Conservation (phyloP, 176 grass and related monocot genomes). For the Canna indica region DNA sequence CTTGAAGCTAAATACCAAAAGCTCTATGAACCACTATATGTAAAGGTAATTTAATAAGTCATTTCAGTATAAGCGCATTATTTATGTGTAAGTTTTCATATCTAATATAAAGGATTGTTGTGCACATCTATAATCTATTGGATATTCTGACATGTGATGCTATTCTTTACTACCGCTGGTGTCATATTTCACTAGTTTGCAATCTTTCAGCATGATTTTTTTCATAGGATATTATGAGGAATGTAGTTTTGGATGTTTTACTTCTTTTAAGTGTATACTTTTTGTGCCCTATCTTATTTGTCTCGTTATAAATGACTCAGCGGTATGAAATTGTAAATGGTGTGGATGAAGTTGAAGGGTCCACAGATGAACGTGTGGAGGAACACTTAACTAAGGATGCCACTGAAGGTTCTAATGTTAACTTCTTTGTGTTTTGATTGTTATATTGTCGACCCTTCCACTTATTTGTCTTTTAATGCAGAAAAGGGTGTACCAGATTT, state of each 20-base stretch:
- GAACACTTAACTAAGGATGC: too few species aligned
- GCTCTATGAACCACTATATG: conserved; percentile 74
- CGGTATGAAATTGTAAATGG: conserved; percentile 83
- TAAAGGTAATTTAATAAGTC: conserved; percentile 36
- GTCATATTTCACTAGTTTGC: not conserved
- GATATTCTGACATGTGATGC: too few species aligned
- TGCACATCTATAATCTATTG: not conserved
- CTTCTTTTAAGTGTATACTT: not conserved
- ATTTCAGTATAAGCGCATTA: not conserved
- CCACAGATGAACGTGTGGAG: conserved; percentile 41
- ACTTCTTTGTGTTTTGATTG: not conserved
- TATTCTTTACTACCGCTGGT: too few species aligned
- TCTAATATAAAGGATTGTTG: not conserved
- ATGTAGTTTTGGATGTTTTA: not conserved
- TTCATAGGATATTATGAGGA: not conserved
- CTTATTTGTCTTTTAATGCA: conserved; percentile 10
- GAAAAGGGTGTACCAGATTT: conserved; percentile 85
- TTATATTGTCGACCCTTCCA: not conserved
- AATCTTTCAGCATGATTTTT: not conserved
- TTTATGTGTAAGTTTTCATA: not conserved
- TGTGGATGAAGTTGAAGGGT: conserved; percentile 56
- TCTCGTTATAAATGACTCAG: conserved; percentile 28
- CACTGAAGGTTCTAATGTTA: conserved; percentile 10
- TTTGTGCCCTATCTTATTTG: conserved; percentile 1
- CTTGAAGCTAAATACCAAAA: conserved; percentile 97